phyloP scores from a whole-genome alignment of 129 eudicot genomes.

The Logfia minima region DNA sequence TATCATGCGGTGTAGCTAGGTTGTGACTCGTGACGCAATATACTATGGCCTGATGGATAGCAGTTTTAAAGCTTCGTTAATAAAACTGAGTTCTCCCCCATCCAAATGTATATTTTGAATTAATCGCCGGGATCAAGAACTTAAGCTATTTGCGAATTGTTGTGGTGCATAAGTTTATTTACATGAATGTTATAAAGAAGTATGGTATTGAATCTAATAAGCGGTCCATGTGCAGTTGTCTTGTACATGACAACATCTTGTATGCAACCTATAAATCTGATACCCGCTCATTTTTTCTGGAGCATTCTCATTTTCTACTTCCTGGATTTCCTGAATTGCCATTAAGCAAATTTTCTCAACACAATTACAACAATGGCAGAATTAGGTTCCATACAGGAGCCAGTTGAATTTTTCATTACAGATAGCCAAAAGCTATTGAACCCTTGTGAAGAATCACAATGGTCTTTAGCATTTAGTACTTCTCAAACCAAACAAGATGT shows the following conservation, averaged over 20 bases:
- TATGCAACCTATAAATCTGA: constrained; percentile 60
- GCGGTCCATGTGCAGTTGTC: constrained; percentile 52
- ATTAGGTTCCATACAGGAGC: constrained; percentile 71
- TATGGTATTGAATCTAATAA: constrained; percentile 47
- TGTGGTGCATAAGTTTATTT: constrained; percentile 68
- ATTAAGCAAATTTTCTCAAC: constrained; percentile 18
- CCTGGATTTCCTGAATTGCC: constrained; percentile 72
- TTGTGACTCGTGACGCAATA: constrained; percentile 73
- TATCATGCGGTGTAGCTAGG: constrained; percentile 38
- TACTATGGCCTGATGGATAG: constrained; percentile 52
- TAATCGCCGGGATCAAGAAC: constrained; percentile 46
- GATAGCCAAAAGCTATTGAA: constrained; percentile 43
- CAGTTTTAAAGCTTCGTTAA: constrained; percentile 46
- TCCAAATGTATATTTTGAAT: constrained; percentile 49
- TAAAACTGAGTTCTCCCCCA: constrained; percentile 75
- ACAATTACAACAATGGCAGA: constrained; percentile 73
- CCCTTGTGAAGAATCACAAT: too few species aligned
- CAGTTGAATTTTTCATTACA: constrained; percentile 59
- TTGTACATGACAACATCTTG: constrained; percentile 55
- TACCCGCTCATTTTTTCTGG: constrained; percentile 64
- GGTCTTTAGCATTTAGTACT: too few species aligned
- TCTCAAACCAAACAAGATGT: too few species aligned
- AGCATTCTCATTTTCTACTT: constrained; percentile 59
- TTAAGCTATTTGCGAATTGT: constrained; percentile 35
- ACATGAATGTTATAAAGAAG: constrained; percentile 51